A percentile compares a stretch with the other conserved stretches of the same genome.
These are phyloP conservation scores for Remersonia thermophila DNA, from an alignment of 2,329 filamentous ascomycete species.

Conservation along the genomic window DNA sequence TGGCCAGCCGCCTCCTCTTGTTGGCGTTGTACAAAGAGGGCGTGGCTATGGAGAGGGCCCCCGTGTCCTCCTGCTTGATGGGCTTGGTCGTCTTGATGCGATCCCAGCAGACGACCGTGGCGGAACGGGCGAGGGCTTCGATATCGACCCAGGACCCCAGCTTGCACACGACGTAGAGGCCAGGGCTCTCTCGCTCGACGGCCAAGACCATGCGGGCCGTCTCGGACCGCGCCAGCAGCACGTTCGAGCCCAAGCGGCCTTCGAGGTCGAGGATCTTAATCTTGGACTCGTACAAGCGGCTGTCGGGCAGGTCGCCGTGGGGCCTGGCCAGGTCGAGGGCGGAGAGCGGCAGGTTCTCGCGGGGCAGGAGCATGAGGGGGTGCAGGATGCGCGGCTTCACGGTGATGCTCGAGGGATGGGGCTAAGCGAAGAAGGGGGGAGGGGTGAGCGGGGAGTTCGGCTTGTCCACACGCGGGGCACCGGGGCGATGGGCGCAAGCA, in stretches of 20 bases:
- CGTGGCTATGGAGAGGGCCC: slow-evolving; percentile 26
- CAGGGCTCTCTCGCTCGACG: slow-evolving; percentile 50
- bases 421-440: too few species aligned
- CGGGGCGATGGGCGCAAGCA: slow-evolving; percentile 6
- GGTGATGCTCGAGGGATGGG: slow-evolving; percentile 41
- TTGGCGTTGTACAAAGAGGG: slow-evolving; percentile 35
- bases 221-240: slow-evolving; percentile 51
- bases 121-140: slow-evolving; percentile 36
- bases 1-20: slow-evolving; percentile 46
- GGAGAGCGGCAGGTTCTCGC: slow-evolving; percentile 48
- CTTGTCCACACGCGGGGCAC: neutral
- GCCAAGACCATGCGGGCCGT: slow-evolving; percentile 43
- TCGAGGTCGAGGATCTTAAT: slow-evolving; percentile 53
- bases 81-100: slow-evolving; percentile 18
- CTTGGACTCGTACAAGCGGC: slow-evolving; percentile 47
- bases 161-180: slow-evolving; percentile 55
- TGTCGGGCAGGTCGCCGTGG: slow-evolving; percentile 37
- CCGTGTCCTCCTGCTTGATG: slow-evolving; percentile 3
- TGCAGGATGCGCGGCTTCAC: slow-evolving; percentile 43
- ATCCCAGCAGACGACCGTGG: slow-evolving; percentile 33
- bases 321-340: slow-evolving; percentile 45
- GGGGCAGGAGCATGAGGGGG: slow-evolving; percentile 49
- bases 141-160: slow-evolving; percentile 55
- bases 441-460: slow-evolving; percentile 7
- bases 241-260: slow-evolving; percentile 42